A percentile compares a stretch with the other conserved stretches of the same genome.
Conservation (phyloP, 768 basidiomycete species). For the Leccinum rimulosum region DNA sequence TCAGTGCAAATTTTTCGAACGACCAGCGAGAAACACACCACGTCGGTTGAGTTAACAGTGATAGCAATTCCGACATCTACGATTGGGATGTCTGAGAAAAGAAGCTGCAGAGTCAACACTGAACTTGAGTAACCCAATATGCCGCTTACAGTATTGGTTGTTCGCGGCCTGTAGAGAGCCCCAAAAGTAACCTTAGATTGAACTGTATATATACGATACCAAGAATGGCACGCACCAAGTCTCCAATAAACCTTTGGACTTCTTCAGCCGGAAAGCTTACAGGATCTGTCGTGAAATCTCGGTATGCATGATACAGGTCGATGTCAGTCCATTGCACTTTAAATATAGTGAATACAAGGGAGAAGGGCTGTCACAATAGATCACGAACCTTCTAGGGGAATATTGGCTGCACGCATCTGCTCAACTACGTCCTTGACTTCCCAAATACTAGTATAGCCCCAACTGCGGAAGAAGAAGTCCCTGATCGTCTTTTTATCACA, state of each 20-base stretch:
- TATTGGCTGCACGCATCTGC: conserved; percentile 61
- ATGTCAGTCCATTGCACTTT: conserved; percentile 77
- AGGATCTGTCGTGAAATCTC: conserved; percentile 69
- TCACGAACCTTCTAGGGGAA: conserved; percentile 64
- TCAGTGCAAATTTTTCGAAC: background rate
- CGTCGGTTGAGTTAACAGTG: conserved; percentile 55
- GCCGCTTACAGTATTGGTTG: conserved; percentile 22
- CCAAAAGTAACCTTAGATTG: background rate
- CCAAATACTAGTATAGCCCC: conserved; percentile 48
- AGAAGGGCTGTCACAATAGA: background rate
- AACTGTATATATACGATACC: background rate
- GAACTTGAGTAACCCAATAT: background rate
- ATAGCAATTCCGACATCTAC: conserved; percentile 61
- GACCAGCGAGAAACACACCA: conserved; percentile 39
- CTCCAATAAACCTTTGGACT: conserved; percentile 47
- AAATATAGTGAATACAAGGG: background rate
- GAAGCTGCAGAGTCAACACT: background rate
- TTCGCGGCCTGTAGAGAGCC: conserved; percentile 9
- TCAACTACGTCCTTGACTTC: conserved; percentile 51
- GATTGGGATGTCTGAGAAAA: conserved; percentile 57
- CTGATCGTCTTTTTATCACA: background rate
- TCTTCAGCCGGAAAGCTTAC: conserved; percentile 56
- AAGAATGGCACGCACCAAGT: conserved; percentile 44
- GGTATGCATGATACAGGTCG: conserved; percentile 65
- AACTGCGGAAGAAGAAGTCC: conserved; percentile 14